Conservation (phyloP, 2,329 filamentous ascomycete species). For the Fusarium oxysporum region DNA sequence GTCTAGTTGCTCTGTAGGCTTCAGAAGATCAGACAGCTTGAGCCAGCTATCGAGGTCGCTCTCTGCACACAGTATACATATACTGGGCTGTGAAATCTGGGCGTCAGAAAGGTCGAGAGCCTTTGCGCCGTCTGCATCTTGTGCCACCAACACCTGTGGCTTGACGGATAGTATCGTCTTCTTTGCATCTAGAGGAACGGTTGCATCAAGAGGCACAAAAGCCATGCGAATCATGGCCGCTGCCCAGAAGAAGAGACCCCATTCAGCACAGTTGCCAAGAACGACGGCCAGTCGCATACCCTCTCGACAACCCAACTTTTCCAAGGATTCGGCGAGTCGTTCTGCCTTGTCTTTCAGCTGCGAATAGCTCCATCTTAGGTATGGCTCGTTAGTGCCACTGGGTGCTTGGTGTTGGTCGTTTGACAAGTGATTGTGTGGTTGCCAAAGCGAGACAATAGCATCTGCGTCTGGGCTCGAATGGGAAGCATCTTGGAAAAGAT, state of each 20-base stretch:
- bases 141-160: constrained; percentile 49
- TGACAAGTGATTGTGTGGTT: constrained; percentile 31
- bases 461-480: constrained; percentile 47
- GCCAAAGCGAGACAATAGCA: constrained; percentile 53
- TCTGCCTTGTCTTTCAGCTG: constrained; percentile 43
- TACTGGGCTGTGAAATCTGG: background rate
- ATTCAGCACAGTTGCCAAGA: constrained; percentile 54
- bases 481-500: constrained; percentile 47
- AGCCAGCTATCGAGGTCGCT: constrained; percentile 36
- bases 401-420: background rate
- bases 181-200: constrained; percentile 38
- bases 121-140: constrained; percentile 43
- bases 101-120: constrained; percentile 30
- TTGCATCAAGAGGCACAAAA: constrained; percentile 52
- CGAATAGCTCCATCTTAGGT: constrained; percentile 49
- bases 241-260: constrained; percentile 53
- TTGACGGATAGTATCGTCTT: constrained; percentile 39
- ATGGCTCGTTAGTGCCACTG: constrained; percentile 8
- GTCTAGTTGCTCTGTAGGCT: background rate
- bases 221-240: constrained; percentile 49
- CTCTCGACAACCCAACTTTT: constrained; percentile 38
- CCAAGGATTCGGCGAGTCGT: constrained; percentile 42
- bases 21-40: constrained; percentile 23
- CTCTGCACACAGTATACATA: constrained; percentile 45
- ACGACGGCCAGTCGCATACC: constrained; percentile 49